phyloP scores from a whole-genome alignment of 2,329 filamentous ascomycete species.

The Trichoderma asperellum region DNA sequence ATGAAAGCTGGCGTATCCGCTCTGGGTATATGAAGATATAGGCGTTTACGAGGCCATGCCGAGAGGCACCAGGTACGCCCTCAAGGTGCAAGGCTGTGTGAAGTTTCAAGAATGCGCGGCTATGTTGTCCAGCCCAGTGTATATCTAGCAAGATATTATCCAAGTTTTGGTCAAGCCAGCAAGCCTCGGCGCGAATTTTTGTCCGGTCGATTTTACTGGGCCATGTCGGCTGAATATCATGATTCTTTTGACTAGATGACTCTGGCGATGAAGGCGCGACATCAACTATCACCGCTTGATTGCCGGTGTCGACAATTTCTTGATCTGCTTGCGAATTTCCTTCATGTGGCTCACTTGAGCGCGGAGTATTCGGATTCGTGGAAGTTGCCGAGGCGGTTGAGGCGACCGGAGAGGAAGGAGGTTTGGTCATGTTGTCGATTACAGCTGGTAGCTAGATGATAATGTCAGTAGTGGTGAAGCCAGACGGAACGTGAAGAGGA shows the following conservation, averaged over 20 bases:
- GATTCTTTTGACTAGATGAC: not conserved
- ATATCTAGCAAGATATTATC: not conserved
- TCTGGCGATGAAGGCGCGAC: not conserved
- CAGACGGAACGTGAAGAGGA: not conserved
- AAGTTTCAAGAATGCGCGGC: conserved; percentile 5
- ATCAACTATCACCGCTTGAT: not conserved
- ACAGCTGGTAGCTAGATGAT: not conserved
- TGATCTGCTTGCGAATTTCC: not conserved
- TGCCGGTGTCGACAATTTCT: not conserved
- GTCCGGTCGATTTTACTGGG: conserved; percentile 4
- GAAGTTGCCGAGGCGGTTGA: not conserved
- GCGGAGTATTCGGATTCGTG: conserved; percentile 9
- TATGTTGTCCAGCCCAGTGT: conserved; percentile 10
- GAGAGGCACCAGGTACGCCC: not conserved
- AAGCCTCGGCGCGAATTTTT: not conserved
- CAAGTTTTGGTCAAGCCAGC: not conserved
- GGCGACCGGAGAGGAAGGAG: not conserved
- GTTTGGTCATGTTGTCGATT: not conserved
- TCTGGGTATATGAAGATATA: conserved; percentile 14
- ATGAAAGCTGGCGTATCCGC: conserved; percentile 9
- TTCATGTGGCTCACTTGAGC: not conserved
- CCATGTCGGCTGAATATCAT: conserved; percentile 12
- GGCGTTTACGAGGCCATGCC: not conserved
- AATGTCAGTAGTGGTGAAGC: not conserved
- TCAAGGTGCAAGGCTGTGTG: not conserved